phyloP scores from a whole-genome alignment of 352 stramenopile species.

The Phytopythium sindhum region DNA sequence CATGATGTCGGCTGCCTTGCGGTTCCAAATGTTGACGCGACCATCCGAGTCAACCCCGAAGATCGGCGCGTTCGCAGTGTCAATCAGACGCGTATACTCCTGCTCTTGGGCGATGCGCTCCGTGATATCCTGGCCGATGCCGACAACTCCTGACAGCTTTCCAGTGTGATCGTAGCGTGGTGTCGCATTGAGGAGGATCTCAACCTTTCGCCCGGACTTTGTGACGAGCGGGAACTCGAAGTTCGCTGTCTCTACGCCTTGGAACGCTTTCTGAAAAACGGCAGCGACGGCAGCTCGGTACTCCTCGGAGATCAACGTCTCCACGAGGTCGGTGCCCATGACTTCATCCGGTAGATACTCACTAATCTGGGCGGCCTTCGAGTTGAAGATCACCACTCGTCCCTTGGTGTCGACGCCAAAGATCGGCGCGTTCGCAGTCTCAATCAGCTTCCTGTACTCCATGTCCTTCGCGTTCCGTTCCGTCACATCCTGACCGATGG shows the following conservation, averaged over 20 bases:
- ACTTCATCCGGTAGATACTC: conserved; percentile 62
- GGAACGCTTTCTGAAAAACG: conserved; percentile 36
- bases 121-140: conserved; percentile 46
- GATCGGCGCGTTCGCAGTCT: conserved; percentile 90
- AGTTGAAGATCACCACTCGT: conserved; percentile 74
- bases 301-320: conserved; percentile 64
- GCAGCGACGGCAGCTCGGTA: conserved; percentile 24
- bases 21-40: conserved; percentile 82
- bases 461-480: conserved; percentile 70
- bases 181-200: conserved; percentile 63
- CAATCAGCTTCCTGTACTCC: conserved; percentile 78
- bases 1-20: conserved; percentile 82
- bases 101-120: conserved; percentile 44
- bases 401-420: conserved; percentile 68
- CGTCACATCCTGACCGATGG: conserved; percentile 63
- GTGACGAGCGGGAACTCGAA: conserved; percentile 66
- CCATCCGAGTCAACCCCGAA: conserved; percentile 74
- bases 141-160: conserved; percentile 38
- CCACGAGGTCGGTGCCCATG: conserved; percentile 55
- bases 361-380: conserved; percentile 68
- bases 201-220: conserved; percentile 43
- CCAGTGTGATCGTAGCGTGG: conserved; percentile 70
- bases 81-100: conserved; percentile 30
- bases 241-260: conserved; percentile 47
- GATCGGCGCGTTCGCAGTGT: conserved; percentile 41